Evolutionary conservation across 768 basidiomycete genomes (phyloP).

Genomic region (Pholiota molesta): DNA sequence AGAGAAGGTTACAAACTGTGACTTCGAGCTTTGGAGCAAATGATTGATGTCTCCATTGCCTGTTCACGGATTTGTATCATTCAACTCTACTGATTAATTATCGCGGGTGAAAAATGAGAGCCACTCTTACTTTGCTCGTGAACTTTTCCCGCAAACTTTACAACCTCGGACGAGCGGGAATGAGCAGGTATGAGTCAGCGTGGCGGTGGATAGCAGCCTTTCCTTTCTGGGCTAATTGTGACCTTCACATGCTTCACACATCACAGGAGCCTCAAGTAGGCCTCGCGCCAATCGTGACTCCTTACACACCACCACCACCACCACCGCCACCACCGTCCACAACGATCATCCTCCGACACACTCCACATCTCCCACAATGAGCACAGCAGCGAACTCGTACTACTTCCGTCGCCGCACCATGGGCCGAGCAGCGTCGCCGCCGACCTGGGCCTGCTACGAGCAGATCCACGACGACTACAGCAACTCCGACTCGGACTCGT

Average conservation of each 20-base stretch:
- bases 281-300: slow-evolving; percentile 9
- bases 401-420: slow-evolving; percentile 74
- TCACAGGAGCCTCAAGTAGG: slow-evolving; percentile 11
- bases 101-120: neutral
- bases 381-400: slow-evolving; percentile 41
- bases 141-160: neutral
- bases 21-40: too few species aligned
- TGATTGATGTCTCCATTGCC: too few species aligned
- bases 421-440: slow-evolving; percentile 81
- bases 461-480: slow-evolving; percentile 78
- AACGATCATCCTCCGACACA: neutral
- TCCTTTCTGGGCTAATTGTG: slow-evolving; percentile 7
- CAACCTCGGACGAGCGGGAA: neutral
- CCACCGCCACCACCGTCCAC: neutral
- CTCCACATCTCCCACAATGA: slow-evolving; percentile 31
- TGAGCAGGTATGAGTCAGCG: slow-evolving; percentile 1
- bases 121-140: neutral
- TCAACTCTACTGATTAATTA: neutral
- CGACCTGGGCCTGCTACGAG: slow-evolving; percentile 91
- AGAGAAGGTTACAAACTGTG: too few species aligned
- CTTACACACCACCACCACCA: slow-evolving; percentile 10
- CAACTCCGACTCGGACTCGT: slow-evolving; percentile 61
- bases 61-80: neutral
- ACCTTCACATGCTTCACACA: slow-evolving; percentile 7
- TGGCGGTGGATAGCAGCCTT: neutral